Percentiles rank a stretch among this genome's conserved stretches.
Conservation (phyloP, 2,329 filamentous ascomycete species). For the Xylariaceae sp. region DNA sequence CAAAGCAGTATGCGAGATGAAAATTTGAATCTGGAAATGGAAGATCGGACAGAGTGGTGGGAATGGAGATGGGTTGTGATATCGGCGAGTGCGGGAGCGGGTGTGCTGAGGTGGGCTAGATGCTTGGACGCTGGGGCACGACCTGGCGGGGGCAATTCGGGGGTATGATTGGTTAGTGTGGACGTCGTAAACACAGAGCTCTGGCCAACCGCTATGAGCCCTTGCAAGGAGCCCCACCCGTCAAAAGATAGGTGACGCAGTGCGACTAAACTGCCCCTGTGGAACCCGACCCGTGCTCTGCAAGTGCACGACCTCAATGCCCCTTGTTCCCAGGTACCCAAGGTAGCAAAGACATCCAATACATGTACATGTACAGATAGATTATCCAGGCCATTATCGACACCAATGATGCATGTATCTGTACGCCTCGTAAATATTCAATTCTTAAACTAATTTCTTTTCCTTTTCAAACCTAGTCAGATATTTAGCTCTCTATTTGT, state of each 20-base stretch:
- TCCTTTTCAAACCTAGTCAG: no score
- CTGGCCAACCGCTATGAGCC: conserved; percentile 18
- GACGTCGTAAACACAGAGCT: conserved; percentile 30
- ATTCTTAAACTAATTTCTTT: no score
- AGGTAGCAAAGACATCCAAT: no score
- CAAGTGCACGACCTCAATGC: no score
- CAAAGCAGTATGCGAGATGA: conserved; percentile 3
- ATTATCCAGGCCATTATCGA: no score
- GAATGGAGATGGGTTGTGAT: background rate
- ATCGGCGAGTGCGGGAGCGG: conserved; percentile 8
- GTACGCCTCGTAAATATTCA: no score
- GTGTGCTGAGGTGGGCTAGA: conserved; percentile 9
- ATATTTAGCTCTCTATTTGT: no score
- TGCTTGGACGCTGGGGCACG: conserved; percentile 13
- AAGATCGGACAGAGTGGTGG: background rate
- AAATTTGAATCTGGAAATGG: conserved; percentile 4
- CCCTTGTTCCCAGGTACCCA: no score
- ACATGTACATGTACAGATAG: no score
- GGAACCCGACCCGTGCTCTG: no score
- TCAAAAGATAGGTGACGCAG: background rate
- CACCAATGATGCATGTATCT: no score
- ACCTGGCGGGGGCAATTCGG: conserved; percentile 15
- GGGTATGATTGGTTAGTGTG: conserved; percentile 19
- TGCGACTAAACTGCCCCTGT: background rate
- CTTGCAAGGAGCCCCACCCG: background rate